Conservation (phyloP, 306 rosid species). For the Malus asiatica region DNA sequence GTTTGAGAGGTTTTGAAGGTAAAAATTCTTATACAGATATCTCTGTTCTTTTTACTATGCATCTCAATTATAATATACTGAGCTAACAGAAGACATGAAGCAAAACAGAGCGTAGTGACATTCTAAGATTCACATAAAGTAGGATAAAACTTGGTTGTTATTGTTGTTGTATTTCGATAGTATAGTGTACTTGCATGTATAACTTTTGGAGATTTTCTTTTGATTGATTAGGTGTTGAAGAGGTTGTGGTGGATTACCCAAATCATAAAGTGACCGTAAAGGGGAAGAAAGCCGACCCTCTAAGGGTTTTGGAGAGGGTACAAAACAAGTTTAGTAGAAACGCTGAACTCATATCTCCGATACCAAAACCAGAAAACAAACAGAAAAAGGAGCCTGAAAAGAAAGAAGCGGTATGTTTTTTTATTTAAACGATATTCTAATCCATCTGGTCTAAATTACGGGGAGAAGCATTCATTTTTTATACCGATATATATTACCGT, state of each 20-base stretch:
- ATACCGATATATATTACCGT: not conserved
- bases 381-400: constrained; percentile 17
- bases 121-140: too few relatives aligned
- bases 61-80: too few relatives aligned
- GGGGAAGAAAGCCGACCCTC: constrained; percentile 52
- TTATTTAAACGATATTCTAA: not conserved
- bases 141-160: too few relatives aligned
- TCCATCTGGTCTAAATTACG: not conserved
- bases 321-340: constrained; percentile 55
- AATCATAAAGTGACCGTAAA: constrained; percentile 40
- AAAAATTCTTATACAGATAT: not conserved
- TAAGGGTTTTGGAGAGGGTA: constrained; percentile 43
- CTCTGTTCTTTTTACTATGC: not conserved
- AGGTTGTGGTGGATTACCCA: constrained; percentile 41
- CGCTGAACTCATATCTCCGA: constrained; percentile 56
- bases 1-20: constrained; percentile 60
- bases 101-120: too few relatives aligned
- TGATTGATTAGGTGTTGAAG: constrained; percentile 46
- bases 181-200: not conserved
- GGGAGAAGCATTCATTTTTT: not conserved
- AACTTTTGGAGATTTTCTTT: not conserved
- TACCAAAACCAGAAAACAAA: constrained; percentile 3
- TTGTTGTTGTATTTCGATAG: too few relatives aligned
- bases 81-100: too few relatives aligned
- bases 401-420: constrained; percentile 22